Evolutionary conservation across 2,329 filamentous ascomycete species (phyloP).

Genomic region (Neobulgaria alba): DNA sequence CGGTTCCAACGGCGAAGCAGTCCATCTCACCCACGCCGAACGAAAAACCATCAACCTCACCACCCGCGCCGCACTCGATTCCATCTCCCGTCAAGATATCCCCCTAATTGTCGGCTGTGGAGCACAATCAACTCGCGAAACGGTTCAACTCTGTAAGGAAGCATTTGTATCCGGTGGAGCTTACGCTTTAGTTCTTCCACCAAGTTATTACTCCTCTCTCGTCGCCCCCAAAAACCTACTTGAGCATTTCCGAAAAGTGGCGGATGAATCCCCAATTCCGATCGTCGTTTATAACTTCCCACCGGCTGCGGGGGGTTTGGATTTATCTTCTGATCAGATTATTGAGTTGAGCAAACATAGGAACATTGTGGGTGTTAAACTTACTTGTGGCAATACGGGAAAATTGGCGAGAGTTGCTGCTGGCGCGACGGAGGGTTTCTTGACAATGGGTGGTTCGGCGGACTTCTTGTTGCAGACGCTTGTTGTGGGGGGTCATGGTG

Average conservation of each 20-base stretch:
- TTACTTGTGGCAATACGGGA: slow-evolving; percentile 76
- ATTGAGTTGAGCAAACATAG: slow-evolving; percentile 70
- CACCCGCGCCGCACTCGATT: slow-evolving; percentile 51
- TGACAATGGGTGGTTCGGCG: slow-evolving; percentile 63
- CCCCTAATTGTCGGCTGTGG: slow-evolving; percentile 60
- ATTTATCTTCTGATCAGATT: slow-evolving; percentile 82
- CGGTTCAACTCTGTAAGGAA: slow-evolving; percentile 54
- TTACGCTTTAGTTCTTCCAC: slow-evolving; percentile 58
- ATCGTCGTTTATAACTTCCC: slow-evolving; percentile 88
- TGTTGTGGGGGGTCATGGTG: slow-evolving; percentile 60
- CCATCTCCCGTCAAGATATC: slow-evolving; percentile 46
- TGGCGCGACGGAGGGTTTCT: slow-evolving; percentile 53
- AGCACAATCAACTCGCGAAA: slow-evolving; percentile 57
- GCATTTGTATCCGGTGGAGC: slow-evolving; percentile 55
- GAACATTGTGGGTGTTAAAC: slow-evolving; percentile 84
- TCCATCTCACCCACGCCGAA: slow-evolving; percentile 54
- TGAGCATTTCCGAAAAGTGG: slow-evolving; percentile 51
- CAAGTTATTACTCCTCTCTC: slow-evolving; percentile 56
- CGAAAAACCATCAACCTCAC: slow-evolving; percentile 49
- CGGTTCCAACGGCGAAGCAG: slow-evolving; percentile 60
- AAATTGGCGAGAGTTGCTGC: slow-evolving; percentile 48
- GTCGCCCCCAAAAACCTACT: slow-evolving; percentile 47
- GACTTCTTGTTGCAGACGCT: slow-evolving; percentile 67
- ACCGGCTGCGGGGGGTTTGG: slow-evolving; percentile 75
- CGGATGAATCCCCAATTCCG: slow-evolving; percentile 63